Evolutionary conservation across 371 early-diverging fungal genomes (phyloP).

Genomic region (Zopfochytrium polystomum): DNA sequence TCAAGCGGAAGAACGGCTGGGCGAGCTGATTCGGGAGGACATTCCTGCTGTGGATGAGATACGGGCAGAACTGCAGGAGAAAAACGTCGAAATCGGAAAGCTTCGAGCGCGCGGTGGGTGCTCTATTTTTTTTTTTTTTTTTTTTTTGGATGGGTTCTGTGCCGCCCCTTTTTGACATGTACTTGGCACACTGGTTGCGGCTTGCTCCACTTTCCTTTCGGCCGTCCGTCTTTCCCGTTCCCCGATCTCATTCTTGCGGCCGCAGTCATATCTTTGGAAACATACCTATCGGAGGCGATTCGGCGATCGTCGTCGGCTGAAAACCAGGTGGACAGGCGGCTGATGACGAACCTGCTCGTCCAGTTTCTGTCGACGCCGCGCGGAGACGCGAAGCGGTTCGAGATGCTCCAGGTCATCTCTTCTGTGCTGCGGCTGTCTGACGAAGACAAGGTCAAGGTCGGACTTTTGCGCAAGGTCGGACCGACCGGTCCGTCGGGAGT

Average conservation of each 20-base stretch:
- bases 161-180: no score
- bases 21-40: slow-evolving; percentile 6
- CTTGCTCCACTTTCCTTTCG: slow-evolving; percentile 1
- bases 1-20: slow-evolving; percentile 52
- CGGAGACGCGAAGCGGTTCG: slow-evolving; percentile 84
- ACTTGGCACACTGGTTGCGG: no score
- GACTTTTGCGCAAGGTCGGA: slow-evolving; percentile 65
- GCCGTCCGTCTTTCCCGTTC: slow-evolving; percentile 1
- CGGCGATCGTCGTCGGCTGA: slow-evolving; percentile 25
- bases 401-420: slow-evolving; percentile 84
- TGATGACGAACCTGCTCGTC: slow-evolving; percentile 81
- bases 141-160: no score
- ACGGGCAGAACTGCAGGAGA: slow-evolving; percentile 72
- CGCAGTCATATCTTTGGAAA: slow-evolving; percentile 23
- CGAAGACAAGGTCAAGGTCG: slow-evolving; percentile 82
- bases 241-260: not conserved
- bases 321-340: slow-evolving; percentile 28
- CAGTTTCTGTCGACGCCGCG: slow-evolving; percentile 79
- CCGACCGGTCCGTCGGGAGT: slow-evolving; percentile 24
- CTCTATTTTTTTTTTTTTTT: not conserved
- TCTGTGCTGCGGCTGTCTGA: slow-evolving; percentile 79
- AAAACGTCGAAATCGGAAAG: slow-evolving; percentile 71
- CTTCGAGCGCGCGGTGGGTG: slow-evolving; percentile 10
- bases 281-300: slow-evolving; percentile 32
- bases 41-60: slow-evolving; percentile 55